Base-by-base conservation (phyloP, 495 filamentous ascomycete species). In the Penicillium chermesinum region DNA sequence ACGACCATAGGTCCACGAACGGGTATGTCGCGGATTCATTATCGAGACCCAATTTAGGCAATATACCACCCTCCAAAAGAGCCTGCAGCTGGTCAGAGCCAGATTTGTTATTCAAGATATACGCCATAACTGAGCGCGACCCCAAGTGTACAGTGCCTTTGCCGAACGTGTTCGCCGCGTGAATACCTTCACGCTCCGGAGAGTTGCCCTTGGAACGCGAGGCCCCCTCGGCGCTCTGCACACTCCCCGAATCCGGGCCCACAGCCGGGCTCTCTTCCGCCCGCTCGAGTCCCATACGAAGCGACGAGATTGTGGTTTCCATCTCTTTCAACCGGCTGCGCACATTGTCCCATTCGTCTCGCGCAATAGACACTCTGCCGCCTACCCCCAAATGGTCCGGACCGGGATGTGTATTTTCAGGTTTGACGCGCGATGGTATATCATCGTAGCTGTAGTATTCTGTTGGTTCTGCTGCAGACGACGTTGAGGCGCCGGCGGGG, bases 11-110 rank as follows among this genome's bases (percentile, higher is more conserved):
- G 53, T 81, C 79, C 9, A 82, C 74, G 54, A 93, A 84, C 15
- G 88, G 88, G 64, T 91, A 93, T 17, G 87, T 88, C 19, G 87
- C 86, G 27, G 76, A 78, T 46, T 89, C 86, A 50, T 89, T 89
- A 57, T 91, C 87, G 89, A 93, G 77, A 10, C 87, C 88, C 30
- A 93, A 75, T 20, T 91, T 84, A 3, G 87, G 87, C 32, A 89
- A 72, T 64, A 93, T 88, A 52, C 84, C 86, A 42, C 85, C 84
- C 56, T 88, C 81, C 40, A 91, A 59, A 15, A 90, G 69, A 17
- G 77, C 80, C 30, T 76, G 79, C 27, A 82, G 71, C 75, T 82
- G 71, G 77, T 85, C 67, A 74, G 80, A 53, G 71, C 86, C 57
- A 80, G 77, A 71, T 79, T 69, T 69, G 37, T 86, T 64, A 78